Evolutionary conservation across 805 yeast species (phyloP).

Genomic region (Kockiozyma suomiensis): DNA sequence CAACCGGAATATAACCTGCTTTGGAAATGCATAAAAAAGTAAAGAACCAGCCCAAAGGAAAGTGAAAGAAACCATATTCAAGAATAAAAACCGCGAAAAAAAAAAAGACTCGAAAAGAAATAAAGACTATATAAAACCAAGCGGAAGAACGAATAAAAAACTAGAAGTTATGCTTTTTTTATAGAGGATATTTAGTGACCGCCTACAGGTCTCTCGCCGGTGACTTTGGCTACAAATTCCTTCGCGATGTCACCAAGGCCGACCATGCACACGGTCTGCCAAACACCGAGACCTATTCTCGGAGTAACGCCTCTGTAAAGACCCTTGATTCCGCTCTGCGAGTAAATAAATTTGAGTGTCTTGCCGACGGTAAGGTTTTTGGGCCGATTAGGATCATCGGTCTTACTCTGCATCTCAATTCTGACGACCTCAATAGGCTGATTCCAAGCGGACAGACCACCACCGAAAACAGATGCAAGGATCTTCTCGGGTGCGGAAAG

Average conservation of each 20-base stretch:
- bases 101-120: too few species aligned
- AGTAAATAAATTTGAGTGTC: constrained; percentile 81
- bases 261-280: constrained; percentile 96
- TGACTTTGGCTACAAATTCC: constrained; percentile 63
- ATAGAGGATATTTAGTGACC: constrained; percentile 39
- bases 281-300: constrained; percentile 91
- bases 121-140: too few species aligned
- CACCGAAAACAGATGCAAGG: constrained; percentile 85
- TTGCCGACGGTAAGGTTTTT: constrained; percentile 77
- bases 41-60: background rate
- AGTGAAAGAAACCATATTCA: too few species aligned
- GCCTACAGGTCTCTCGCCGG: constrained; percentile 60
- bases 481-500: constrained; percentile 80
- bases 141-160: background rate
- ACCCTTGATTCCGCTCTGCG: constrained; percentile 82
- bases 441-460: constrained; percentile 97
- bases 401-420: constrained; percentile 96
- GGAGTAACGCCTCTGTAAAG: constrained; percentile 96
- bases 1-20: background rate
- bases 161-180: background rate
- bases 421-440: constrained; percentile 98
- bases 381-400: constrained; percentile 93
- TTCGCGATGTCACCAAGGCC: constrained; percentile 94
- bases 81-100: too few species aligned
- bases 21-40: background rate